These are phyloP conservation scores for Aspergillus conjunctus DNA, from an alignment of 495 filamentous ascomycete genomes.

Conservation along the genomic window DNA sequence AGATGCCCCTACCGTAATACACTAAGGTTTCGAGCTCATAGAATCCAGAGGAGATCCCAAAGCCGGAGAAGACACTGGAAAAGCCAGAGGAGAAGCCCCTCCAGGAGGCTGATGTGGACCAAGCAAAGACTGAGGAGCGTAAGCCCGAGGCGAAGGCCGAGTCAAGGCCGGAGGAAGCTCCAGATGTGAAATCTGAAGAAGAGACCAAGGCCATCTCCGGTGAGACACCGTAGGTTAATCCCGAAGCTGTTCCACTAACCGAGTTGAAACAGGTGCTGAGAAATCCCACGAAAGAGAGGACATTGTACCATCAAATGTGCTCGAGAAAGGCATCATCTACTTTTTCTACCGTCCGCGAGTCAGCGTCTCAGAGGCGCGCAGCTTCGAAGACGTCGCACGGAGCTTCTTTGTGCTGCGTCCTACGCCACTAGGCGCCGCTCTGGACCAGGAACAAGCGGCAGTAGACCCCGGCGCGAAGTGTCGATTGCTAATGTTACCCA, in stretches of 20 bases:
- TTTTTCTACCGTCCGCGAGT: constrained; percentile 88
- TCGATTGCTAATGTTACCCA: constrained; percentile 78
- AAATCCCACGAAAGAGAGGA: constrained; percentile 53
- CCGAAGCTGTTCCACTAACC: constrained; percentile 9
- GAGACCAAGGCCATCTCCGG: constrained; percentile 26
- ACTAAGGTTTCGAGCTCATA: background rate
- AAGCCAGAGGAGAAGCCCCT: constrained; percentile 35
- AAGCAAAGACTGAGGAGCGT: constrained; percentile 26
- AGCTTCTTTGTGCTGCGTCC: constrained; percentile 84
- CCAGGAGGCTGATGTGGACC: background rate
- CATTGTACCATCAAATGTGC: constrained; percentile 66
- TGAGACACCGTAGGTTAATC: constrained; percentile 21
- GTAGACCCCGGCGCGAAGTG: constrained; percentile 62
- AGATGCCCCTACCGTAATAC: background rate
- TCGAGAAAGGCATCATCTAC: constrained; percentile 94
- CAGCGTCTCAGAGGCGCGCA: constrained; percentile 68
- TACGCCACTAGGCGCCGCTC: constrained; percentile 65
- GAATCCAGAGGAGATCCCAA: background rate
- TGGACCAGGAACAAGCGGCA: constrained; percentile 58
- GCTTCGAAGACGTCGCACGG: constrained; percentile 71
- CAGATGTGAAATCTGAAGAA: constrained; percentile 6
- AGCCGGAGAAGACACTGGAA: constrained; percentile 12
- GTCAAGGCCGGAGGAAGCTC: constrained; percentile 3
- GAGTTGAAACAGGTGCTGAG: constrained; percentile 31
- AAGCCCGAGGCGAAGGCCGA: constrained; percentile 40